phyloP scores from a whole-genome alignment of 192 early-diverging fungal genomes.

The Rhizophagus sp. region DNA sequence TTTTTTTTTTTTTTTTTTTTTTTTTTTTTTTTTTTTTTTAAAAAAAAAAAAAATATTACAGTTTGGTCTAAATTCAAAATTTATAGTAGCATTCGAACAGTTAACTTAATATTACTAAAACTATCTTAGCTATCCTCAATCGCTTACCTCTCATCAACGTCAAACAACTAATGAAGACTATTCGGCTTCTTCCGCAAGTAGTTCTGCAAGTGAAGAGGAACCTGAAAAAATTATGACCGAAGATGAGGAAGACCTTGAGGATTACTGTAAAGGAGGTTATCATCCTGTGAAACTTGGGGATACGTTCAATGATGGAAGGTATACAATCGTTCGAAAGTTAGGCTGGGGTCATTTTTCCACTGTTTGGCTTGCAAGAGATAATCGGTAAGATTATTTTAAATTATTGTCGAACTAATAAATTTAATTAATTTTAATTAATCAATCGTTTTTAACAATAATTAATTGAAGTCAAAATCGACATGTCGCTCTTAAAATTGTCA shows the following conservation, averaged over 20 bases:
- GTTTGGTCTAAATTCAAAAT: background rate
- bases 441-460: background rate
- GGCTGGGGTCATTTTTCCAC: constrained; percentile 99
- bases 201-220: constrained; percentile 30
- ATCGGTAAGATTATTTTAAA: constrained; percentile 44
- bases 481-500: constrained; percentile 97
- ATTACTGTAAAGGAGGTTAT: constrained; percentile 94
- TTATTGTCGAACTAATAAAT: background rate
- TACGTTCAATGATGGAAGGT: constrained; percentile 72
- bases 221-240: constrained; percentile 43
- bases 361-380: constrained; percentile 91
- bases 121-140: constrained; percentile 5
- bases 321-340: constrained; percentile 88
- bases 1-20: too few species aligned
- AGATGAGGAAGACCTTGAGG: constrained; percentile 87
- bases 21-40: background rate
- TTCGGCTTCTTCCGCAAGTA: background rate
- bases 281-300: constrained; percentile 89
- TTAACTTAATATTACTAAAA: background rate
- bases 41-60: too few species aligned
- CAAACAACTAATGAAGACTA: constrained; percentile 9
- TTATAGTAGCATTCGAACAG: background rate
- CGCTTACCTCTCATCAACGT: background rate
- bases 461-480: constrained; percentile 63
- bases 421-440: background rate